Conservation (phyloP, 2,329 filamentous ascomycete species). For the Ceratocystis harringtonii region DNA sequence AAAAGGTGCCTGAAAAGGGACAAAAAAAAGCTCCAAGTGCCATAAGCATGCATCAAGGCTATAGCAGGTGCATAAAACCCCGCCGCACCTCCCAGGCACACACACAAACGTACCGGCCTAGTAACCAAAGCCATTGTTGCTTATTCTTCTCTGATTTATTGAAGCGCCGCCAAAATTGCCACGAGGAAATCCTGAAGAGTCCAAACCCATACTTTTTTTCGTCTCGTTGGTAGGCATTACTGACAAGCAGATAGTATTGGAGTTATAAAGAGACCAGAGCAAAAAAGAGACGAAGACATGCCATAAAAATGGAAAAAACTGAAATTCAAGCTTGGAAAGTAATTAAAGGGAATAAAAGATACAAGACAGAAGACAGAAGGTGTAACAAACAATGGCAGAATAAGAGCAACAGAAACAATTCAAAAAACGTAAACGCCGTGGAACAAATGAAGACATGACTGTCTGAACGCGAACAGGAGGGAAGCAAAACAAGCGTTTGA, state of each 20-base stretch:
- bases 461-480: background rate
- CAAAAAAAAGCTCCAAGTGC: background rate
- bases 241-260: background rate
- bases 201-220: background rate
- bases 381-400: background rate
- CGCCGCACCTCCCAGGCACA: background rate
- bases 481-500: background rate
- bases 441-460: background rate
- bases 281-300: background rate
- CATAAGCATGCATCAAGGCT: background rate
- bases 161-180: background rate
- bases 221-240: background rate
- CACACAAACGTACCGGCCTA: background rate
- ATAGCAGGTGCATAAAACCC: background rate
- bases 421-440: slow-evolving; percentile 1
- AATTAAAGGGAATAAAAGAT: background rate
- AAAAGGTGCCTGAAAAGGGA: background rate
- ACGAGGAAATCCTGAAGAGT: background rate
- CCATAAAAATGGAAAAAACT: background rate
- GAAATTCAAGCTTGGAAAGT: background rate
- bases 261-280: background rate
- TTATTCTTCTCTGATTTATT: too few species aligned
- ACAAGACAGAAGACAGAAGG: background rate
- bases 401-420: background rate
- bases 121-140: too few species aligned